Evolutionary conservation across 169 alveolate genomes (phyloP).

Genomic region (Plasmodium ovale): DNA sequence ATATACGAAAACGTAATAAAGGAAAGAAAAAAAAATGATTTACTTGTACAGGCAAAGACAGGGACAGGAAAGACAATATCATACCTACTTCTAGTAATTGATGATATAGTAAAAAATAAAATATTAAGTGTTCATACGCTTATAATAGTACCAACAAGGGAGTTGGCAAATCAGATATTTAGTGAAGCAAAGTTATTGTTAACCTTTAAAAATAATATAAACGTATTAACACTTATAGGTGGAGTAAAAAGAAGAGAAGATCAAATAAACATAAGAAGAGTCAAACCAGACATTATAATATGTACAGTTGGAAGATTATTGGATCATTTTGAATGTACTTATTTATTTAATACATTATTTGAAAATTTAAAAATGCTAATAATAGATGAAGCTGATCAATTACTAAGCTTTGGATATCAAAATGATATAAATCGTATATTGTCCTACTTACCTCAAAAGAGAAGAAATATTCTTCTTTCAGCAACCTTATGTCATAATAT

Average conservation of each 20-base stretch:
- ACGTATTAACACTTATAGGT: conserved; percentile 94
- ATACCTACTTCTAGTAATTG: conserved; percentile 91
- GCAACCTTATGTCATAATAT: conserved; percentile 77
- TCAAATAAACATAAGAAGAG: conserved; percentile 89
- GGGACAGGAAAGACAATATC: conserved; percentile 96
- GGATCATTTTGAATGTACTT: conserved; percentile 94
- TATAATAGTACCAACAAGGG: conserved; percentile 96
- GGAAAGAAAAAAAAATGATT: conserved; percentile 72
- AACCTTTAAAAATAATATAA: conserved; percentile 92
- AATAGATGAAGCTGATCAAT: conserved; percentile 96
- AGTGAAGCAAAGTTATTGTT: conserved; percentile 90
- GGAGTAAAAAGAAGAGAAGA: conserved; percentile 93
- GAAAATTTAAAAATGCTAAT: conserved; percentile 90
- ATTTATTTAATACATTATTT: conserved; percentile 91
- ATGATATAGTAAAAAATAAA: conserved; percentile 89
- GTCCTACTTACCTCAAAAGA: conserved; percentile 76
- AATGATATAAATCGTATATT: conserved; percentile 69
- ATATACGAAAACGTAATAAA: conserved; percentile 66
- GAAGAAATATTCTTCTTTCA: conserved; percentile 78
- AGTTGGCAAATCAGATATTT: conserved; percentile 93
- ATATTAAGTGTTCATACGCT: conserved; percentile 91
- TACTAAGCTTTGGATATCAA: conserved; percentile 74
- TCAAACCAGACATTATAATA: conserved; percentile 94
- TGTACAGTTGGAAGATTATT: conserved; percentile 96
- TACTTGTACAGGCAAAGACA: conserved; percentile 96